Conservation (phyloP, 2,329 filamentous ascomycete genomes). For the Talaromyces piceae region DNA sequence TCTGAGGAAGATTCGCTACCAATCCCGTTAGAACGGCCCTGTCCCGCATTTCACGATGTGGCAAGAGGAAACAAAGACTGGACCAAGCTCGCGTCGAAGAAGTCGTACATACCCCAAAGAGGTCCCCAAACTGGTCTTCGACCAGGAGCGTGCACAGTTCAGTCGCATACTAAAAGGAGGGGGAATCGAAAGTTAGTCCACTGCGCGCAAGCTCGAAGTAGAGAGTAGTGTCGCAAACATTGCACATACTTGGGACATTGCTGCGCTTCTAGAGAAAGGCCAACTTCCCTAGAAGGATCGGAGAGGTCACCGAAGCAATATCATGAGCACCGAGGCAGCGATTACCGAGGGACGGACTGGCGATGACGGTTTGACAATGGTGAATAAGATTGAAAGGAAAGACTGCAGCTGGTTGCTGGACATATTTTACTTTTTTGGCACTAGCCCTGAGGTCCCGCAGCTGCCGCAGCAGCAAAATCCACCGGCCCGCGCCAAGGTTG, state of each 20-base stretch:
- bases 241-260: constrained; percentile 51
- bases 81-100: not conserved
- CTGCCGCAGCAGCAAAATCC: not conserved
- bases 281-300: constrained; percentile 70
- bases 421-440: constrained; percentile 12
- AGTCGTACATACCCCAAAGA: constrained; percentile 67
- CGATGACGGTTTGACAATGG: not conserved
- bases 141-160: constrained; percentile 89
- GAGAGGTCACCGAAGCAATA: constrained; percentile 54
- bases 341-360: not conserved
- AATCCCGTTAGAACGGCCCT: not conserved
- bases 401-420: constrained; percentile 2
- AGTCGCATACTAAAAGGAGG: constrained; percentile 52
- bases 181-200: constrained; percentile 3
- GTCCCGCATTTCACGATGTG: no score
- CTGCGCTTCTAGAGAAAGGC: constrained; percentile 65
- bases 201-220: constrained; percentile 1
- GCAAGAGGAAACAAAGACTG: not conserved
- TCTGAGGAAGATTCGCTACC: constrained; percentile 72
- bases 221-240: constrained; percentile 19
- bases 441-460: constrained; percentile 4
- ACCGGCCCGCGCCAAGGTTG: not conserved
- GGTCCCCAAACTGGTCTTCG: constrained; percentile 81
- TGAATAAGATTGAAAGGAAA: not conserved
- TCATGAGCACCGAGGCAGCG: constrained; percentile 9